phyloP scores from a whole-genome alignment of 2,329 filamentous ascomycete genomes.

The Aspergillaceae sp. region DNA sequence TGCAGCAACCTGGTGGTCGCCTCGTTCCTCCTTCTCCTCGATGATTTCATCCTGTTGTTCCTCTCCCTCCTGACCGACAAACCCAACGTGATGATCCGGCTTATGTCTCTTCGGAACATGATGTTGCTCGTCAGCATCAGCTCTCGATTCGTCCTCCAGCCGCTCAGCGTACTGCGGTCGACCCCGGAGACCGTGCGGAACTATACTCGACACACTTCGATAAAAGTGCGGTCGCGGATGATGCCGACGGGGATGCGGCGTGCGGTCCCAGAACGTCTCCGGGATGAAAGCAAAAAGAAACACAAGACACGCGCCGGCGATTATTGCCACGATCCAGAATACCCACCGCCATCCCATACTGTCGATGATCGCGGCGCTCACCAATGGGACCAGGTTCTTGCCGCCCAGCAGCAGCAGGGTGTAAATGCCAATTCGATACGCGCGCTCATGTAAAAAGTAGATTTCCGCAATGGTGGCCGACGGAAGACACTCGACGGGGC shows the following conservation, averaged over 20 bases:
- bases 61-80: constrained; percentile 34
- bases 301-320: constrained; percentile 61
- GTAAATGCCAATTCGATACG: constrained; percentile 88
- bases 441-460: constrained; percentile 88
- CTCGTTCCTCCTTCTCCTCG: constrained; percentile 4
- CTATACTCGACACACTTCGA: constrained; percentile 30
- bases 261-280: constrained; percentile 91
- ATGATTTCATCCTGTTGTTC: constrained; percentile 3
- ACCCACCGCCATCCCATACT: constrained; percentile 78
- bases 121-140: constrained; percentile 6
- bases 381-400: constrained; percentile 81
- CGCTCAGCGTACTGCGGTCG: constrained; percentile 18
- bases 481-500: constrained; percentile 83
- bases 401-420: constrained; percentile 79
- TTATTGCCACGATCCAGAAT: constrained; percentile 78
- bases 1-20: background rate
- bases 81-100: constrained; percentile 49
- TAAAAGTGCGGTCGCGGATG: constrained; percentile 28
- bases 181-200: constrained; percentile 27
- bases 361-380: constrained; percentile 77
- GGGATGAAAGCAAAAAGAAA: constrained; percentile 85
- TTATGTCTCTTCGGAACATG: constrained; percentile 13
- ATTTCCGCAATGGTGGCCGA: constrained; percentile 94
- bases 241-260: constrained; percentile 48
- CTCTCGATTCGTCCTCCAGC: constrained; percentile 4